Evolutionary conservation across 2,329 filamentous ascomycete species (phyloP).

Genomic region (Trichocomaceae sp.): DNA sequence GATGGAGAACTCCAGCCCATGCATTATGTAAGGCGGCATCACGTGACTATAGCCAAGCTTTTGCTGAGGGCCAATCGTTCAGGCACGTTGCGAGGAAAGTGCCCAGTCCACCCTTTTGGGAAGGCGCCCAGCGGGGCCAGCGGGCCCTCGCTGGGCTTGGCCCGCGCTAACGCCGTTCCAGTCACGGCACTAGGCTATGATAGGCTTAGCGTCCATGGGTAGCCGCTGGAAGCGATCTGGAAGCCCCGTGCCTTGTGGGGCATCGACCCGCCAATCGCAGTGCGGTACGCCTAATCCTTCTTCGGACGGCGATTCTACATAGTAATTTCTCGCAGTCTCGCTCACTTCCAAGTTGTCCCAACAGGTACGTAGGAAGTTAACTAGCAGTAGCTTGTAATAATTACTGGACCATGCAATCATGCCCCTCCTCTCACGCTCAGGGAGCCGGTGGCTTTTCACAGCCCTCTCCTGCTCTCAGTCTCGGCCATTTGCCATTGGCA

Average conservation of each 20-base stretch:
- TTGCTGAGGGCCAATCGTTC: slow-evolving; percentile 19
- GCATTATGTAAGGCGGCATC: neutral
- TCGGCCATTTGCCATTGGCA: neutral
- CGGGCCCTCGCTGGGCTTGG: slow-evolving; percentile 2
- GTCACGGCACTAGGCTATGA: slow-evolving; percentile 5
- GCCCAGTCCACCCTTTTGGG: slow-evolving; percentile 5
- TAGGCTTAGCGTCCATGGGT: neutral
- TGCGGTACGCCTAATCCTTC: neutral
- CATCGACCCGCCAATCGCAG: neutral
- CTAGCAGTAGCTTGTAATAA: too few species aligned
- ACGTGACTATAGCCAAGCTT: slow-evolving; percentile 8
- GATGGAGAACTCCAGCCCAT: too few species aligned
- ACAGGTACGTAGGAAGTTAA: too few species aligned
- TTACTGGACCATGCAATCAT: neutral
- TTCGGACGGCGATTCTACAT: too few species aligned
- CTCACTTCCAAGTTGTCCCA: too few species aligned
- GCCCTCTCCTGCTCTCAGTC: too few species aligned
- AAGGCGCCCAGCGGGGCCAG: slow-evolving; percentile 13
- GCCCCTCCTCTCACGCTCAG: neutral
- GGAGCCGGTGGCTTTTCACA: neutral
- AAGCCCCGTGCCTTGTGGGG: neutral
- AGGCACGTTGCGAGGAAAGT: slow-evolving; percentile 17
- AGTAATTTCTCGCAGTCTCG: too few species aligned
- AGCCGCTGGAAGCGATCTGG: slow-evolving; percentile 10
- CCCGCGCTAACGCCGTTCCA: slow-evolving; percentile 1